Conservation (phyloP, 192 early-diverging fungal species). For the Phlyctochytrium bullatum region DNA sequence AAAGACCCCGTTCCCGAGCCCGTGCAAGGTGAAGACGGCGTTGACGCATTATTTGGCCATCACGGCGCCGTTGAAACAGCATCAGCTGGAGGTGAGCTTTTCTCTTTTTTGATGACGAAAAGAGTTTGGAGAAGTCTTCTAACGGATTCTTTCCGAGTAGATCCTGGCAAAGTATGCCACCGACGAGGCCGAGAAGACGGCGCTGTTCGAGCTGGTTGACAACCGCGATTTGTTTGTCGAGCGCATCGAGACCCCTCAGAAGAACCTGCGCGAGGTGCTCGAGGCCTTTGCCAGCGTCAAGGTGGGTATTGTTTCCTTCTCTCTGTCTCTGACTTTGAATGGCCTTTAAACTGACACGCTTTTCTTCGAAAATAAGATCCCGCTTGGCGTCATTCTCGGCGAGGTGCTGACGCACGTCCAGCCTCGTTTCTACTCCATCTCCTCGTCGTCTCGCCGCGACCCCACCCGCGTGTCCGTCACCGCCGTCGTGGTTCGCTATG, state of each 20-base stretch:
- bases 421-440: slow-evolving; percentile 95
- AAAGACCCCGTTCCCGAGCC: slow-evolving; percentile 87
- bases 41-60: slow-evolving; percentile 94
- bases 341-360: neutral
- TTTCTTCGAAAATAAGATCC: slow-evolving; percentile 46
- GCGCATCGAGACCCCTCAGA: slow-evolving; percentile 40
- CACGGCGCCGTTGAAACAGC: slow-evolving; percentile 56
- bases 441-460: slow-evolving; percentile 77
- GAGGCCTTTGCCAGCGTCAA: slow-evolving; percentile 59
- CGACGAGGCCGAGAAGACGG: slow-evolving; percentile 32
- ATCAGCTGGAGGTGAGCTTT: slow-evolving; percentile 49
- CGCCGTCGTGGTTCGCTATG: slow-evolving; percentile 84
- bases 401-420: slow-evolving; percentile 78
- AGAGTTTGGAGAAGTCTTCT: neutral
- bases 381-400: slow-evolving; percentile 75
- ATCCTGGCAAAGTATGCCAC: slow-evolving; percentile 49
- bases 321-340: neutral
- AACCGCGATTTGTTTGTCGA: slow-evolving; percentile 41
- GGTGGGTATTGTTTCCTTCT: slow-evolving; percentile 3
- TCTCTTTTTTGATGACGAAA: neutral
- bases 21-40: slow-evolving; percentile 74
- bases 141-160: slow-evolving; percentile 15
- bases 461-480: slow-evolving; percentile 82
- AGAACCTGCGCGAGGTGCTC: slow-evolving; percentile 76
- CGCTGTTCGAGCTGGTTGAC: slow-evolving; percentile 37